Evolutionary conservation across 345 rosid genomes (phyloP).

Genomic region (Zanthoxylum bungeanum): DNA sequence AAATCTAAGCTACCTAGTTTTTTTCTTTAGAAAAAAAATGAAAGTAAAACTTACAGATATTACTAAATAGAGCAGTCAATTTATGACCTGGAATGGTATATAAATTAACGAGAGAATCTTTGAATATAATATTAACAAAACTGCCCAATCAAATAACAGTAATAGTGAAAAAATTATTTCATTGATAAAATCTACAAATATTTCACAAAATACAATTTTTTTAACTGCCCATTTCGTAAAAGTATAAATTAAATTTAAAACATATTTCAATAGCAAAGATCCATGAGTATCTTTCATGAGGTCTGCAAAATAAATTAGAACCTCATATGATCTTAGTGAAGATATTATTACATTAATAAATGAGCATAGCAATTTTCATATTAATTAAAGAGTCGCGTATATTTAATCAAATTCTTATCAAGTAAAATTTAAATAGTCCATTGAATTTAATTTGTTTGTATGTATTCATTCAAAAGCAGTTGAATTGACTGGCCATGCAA

Average conservation of each 20-base stretch:
- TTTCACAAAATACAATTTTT: neutral
- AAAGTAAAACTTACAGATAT: neutral
- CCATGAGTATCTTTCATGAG: neutral
- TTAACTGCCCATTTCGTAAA: neutral
- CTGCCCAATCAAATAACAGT: no score
- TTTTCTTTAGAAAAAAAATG: neutral
- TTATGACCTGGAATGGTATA: neutral
- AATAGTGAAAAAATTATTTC: neutral
- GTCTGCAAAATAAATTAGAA: neutral
- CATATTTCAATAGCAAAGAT: neutral
- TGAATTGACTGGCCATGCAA: neutral
- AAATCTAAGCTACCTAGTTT: neutral
- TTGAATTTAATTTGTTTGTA: neutral
- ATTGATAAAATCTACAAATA: neutral
- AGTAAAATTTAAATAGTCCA: neutral
- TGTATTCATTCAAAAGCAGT: neutral
- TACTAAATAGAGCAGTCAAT: neutral
- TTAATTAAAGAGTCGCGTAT: neutral
- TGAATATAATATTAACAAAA: neutral
- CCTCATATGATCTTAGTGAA: neutral
- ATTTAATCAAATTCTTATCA: neutral
- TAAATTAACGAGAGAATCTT: neutral
- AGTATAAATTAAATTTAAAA: constrained; percentile 3
- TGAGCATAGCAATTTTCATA: no score
- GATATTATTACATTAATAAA: neutral